phyloP scores from a whole-genome alignment of 1,284 basidiomycete species.

The Salmacisia buchloeana region DNA sequence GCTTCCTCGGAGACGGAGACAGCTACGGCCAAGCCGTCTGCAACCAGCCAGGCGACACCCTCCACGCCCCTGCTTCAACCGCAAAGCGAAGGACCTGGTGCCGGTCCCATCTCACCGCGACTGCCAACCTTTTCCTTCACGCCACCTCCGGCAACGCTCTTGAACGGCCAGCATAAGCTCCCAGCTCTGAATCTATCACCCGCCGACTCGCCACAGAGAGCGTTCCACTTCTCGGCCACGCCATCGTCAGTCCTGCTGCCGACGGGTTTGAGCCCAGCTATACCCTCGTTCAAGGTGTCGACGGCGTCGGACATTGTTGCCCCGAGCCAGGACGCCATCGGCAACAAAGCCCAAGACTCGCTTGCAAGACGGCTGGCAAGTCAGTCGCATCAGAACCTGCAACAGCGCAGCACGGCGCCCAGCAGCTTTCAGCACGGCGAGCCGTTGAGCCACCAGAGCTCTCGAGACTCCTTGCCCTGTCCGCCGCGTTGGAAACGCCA shows the following conservation, averaged over 20 bases:
- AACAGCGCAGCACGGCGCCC: background rate
- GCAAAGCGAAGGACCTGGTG: too few species aligned
- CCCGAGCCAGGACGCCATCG: background rate
- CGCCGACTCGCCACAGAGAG: background rate
- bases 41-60: too few species aligned
- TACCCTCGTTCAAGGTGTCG: constrained; percentile 3
- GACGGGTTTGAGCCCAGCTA: background rate
- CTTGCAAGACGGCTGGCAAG: background rate
- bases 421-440: background rate
- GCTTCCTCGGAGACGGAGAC: background rate
- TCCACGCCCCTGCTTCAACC: too few species aligned
- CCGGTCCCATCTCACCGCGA: background rate
- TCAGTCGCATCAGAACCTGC: background rate
- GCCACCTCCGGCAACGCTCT: background rate
- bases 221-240: background rate
- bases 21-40: too few species aligned
- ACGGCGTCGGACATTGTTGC: background rate
- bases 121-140: constrained; percentile 7
- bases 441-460: background rate
- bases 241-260: background rate
- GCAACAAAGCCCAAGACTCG: background rate
- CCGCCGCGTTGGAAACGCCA: background rate
- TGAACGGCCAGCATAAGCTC: background rate
- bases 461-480: background rate
- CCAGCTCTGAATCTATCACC: background rate